phyloP scores from a whole-genome alignment of 2,329 filamentous ascomycete species.

The Phyllosticta capitalensis region DNA sequence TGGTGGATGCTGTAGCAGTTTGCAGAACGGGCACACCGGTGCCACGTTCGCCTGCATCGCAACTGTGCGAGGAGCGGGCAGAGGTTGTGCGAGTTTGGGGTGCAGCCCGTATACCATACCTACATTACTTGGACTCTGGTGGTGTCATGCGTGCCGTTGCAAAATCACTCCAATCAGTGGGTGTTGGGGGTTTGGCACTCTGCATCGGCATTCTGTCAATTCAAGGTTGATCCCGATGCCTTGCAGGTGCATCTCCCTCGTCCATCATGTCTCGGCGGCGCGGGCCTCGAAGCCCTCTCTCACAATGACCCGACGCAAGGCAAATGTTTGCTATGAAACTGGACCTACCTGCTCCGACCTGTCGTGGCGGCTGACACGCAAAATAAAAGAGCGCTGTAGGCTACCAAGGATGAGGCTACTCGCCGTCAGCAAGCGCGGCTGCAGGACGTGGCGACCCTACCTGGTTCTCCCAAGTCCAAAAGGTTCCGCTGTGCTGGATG shows the following conservation, averaged over 20 bases:
- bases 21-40: slow-evolving; percentile 1
- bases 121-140: background rate
- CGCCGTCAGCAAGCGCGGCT: slow-evolving; percentile 7
- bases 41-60: slow-evolving; percentile 9
- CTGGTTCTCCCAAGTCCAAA: slow-evolving; percentile 48
- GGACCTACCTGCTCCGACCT: background rate
- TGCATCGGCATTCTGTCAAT: background rate
- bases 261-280: background rate
- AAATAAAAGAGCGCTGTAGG: background rate
- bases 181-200: background rate
- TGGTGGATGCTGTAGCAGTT: background rate
- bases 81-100: background rate
- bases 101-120: background rate
- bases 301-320: background rate
- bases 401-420: slow-evolving; percentile 12
- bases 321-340: background rate
- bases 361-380: slow-evolving; percentile 10
- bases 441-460: slow-evolving; percentile 21
- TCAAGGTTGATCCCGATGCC: background rate
- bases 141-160: background rate
- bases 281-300: background rate
- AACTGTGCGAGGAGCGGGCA: slow-evolving; percentile 1
- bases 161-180: background rate
- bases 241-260: background rate
- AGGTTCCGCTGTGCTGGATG: slow-evolving; percentile 42